phyloP scores from a whole-genome alignment of 192 early-diverging fungal species.

The Backusella circina region DNA sequence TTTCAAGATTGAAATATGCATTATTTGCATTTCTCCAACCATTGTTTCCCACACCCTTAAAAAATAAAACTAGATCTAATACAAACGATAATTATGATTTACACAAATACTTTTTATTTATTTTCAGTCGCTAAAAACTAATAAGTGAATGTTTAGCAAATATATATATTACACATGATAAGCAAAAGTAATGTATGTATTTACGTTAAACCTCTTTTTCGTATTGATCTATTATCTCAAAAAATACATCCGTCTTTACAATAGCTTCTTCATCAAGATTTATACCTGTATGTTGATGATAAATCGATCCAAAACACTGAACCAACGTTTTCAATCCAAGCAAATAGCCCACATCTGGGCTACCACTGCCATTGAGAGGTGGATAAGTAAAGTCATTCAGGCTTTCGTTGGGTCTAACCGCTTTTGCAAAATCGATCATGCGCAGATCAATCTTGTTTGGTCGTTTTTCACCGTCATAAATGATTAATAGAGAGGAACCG shows the following conservation, averaged over 20 bases:
- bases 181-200: neutral
- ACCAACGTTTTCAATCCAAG: constrained; percentile 72
- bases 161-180: neutral
- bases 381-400: constrained; percentile 31
- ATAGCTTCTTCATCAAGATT: neutral
- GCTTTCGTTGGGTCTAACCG: constrained; percentile 55
- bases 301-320: constrained; percentile 62
- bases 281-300: constrained; percentile 29
- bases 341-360: constrained; percentile 75
- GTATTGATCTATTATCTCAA: neutral
- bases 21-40: too few species aligned
- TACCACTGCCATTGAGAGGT: constrained; percentile 36
- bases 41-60: neutral
- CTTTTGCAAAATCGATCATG: constrained; percentile 98
- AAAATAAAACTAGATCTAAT: neutral
- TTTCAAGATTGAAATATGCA: too few species aligned
- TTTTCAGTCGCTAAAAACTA: neutral
- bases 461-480: constrained; percentile 67
- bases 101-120: neutral
- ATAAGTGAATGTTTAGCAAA: neutral
- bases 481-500: constrained; percentile 80
- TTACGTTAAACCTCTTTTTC: neutral
- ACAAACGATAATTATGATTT: neutral
- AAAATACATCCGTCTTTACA: neutral
- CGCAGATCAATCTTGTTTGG: constrained; percentile 67